phyloP scores from a whole-genome alignment of 352 stramenopile species.

The Pythium aristosporum region DNA sequence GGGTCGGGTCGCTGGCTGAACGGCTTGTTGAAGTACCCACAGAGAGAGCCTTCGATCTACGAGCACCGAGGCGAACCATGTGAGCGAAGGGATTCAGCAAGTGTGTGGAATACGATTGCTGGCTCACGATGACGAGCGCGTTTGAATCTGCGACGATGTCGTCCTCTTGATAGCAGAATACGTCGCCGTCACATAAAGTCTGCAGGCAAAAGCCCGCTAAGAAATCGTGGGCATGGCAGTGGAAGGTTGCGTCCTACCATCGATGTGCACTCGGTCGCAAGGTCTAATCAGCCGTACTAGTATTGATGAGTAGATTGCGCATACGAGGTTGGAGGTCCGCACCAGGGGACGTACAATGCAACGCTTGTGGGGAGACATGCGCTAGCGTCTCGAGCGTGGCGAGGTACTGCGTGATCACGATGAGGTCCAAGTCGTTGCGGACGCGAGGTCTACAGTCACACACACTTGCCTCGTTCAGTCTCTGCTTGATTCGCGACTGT shows the following conservation, averaged over 20 bases:
- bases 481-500: neutral
- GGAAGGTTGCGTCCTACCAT: constrained; percentile 28
- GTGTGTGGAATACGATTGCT: neutral
- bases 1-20: constrained; percentile 46
- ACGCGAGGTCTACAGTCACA: constrained; percentile 35
- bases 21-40: constrained; percentile 63
- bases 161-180: constrained; percentile 71
- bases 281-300: constrained; percentile 27
- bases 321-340: neutral
- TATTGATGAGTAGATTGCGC: neutral
- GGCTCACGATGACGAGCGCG: constrained; percentile 47
- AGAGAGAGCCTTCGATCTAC: constrained; percentile 68
- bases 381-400: constrained; percentile 39
- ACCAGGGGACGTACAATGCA: constrained; percentile 47
- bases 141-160: constrained; percentile 34
- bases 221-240: neutral
- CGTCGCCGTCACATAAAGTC: constrained; percentile 58
- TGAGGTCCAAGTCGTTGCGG: constrained; percentile 57
- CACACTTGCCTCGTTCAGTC: neutral
- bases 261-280: constrained; percentile 56
- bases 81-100: neutral
- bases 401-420: constrained; percentile 55
- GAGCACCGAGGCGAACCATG: neutral
- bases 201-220: constrained; percentile 14
- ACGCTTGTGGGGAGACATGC: constrained; percentile 34